Percentiles rank a stretch among this genome's conserved stretches.
phyloP scores from a whole-genome alignment of 2,329 filamentous ascomycete species.

The Colletotrichum tofieldiae region DNA sequence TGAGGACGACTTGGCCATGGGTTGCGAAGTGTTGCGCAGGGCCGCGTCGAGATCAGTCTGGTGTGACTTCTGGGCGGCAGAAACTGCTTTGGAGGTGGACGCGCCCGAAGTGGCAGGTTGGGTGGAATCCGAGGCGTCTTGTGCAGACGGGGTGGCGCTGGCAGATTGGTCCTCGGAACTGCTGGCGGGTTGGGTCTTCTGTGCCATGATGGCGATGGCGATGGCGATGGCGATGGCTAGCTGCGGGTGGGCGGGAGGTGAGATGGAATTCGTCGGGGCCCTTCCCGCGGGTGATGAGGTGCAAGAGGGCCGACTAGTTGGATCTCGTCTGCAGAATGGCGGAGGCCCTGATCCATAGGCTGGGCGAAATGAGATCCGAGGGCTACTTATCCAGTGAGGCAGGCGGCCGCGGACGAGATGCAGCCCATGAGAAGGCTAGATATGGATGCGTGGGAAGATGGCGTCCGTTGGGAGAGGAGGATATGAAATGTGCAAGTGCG shows the following conservation, averaged over 20 bases:
- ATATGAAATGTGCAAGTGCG: conserved; percentile 13
- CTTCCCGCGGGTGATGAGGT: conserved; percentile 40
- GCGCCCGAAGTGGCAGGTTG: conserved; percentile 31
- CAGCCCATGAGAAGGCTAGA: conserved; percentile 36
- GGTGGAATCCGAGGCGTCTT: conserved; percentile 42
- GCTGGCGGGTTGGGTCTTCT: conserved; percentile 40
- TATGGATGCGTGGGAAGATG: conserved; percentile 2
- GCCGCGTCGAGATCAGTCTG: conserved; percentile 53
- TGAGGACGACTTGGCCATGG: conserved; percentile 65
- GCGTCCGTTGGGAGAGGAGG: not conserved
- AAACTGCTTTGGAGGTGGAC: conserved; percentile 37
- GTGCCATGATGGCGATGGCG: conserved; percentile 41
- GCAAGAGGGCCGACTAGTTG: conserved; percentile 42
- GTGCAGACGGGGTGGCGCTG: conserved; percentile 42
- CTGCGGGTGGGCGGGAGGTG: conserved; percentile 30
- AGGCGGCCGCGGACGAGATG: conserved; percentile 21
- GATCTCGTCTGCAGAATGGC: conserved; percentile 36
- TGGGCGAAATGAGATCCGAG: conserved; percentile 11
- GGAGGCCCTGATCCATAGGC: conserved; percentile 36
- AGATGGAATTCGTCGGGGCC: conserved; percentile 34
- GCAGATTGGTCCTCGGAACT: conserved; percentile 43
- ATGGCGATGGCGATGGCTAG: conserved; percentile 31
- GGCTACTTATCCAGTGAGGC: conserved; percentile 23
- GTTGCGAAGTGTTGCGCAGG: conserved; percentile 54
- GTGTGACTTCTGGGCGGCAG: conserved; percentile 48